Base-by-base conservation (phyloP, 306 rosid species). In the Elaeagnus macrophylla region DNA sequence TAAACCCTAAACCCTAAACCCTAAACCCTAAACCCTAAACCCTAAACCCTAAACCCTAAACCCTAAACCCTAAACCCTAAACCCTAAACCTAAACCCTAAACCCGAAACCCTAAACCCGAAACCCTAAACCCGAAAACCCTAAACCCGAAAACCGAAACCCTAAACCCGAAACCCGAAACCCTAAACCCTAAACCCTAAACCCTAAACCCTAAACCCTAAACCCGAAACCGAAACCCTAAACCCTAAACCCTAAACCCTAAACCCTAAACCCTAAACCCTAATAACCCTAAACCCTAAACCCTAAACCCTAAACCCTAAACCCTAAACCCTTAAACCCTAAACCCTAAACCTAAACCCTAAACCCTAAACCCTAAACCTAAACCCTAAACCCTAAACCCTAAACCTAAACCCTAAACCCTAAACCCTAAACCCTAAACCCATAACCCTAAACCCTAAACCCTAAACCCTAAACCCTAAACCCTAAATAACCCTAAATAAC, bases 341-440 rank as follows among this genome's bases (percentile, higher is more conserved):
- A n/a, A n/a, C n/a, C n/a, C n/a, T n/a, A n/a, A n/a, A n/a, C 56
- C 56, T 52, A 52, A 52, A 52, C 56, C 56, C 56, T 52, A 52
- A 52, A 52, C 56, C 56, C 56, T 52, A 52, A 52, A 52, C 56
- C 56, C 56, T 52, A 52, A 52, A 52, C 56, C 56, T 52, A 52
- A 52, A 52, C 56, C 56, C 56, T 52, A 52, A 52, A 52, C 56
- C 56, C 56, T 52, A 52, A 52, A 52, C 56, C 56, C 56, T 52
- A 52, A 52, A 52, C 56, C 56, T 52, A 52, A 52, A 52, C 56
- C 56, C 56, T 52, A 52, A 52, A 52, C 56, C 56, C 56, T 52
- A 52, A 52, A 52, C 56, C 56, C 56, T 52, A 52, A 52, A 52
- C 56, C 56, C 56, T 52, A 52, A 52, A 52, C 56, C 56, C 56